phyloP scores from a whole-genome alignment of 2,329 filamentous ascomycete genomes.

The Hypoxylon rubiginosum region DNA sequence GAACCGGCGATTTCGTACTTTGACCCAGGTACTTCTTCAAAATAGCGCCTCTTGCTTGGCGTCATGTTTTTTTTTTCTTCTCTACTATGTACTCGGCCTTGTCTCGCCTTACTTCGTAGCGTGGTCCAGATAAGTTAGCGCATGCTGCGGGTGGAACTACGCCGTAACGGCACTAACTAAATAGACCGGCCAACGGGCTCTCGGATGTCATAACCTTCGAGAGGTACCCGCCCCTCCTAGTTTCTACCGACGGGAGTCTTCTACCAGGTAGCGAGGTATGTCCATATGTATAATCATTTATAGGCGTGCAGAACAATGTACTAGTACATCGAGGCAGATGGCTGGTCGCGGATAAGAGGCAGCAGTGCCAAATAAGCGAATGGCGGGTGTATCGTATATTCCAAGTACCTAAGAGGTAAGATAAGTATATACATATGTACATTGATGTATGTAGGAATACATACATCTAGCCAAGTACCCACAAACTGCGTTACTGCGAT shows the following conservation, averaged over 20 bases:
- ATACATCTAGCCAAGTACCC: too few species aligned
- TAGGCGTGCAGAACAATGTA: neutral
- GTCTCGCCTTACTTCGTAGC: constrained; percentile 42
- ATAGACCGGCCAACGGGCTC: constrained; percentile 20
- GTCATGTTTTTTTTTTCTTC: constrained; percentile 10
- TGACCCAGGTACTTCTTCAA: constrained; percentile 10
- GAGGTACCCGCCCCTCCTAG: constrained; percentile 38
- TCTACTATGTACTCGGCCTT: constrained; percentile 38
- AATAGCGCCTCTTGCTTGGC: constrained; percentile 27
- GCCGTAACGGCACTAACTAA: constrained; percentile 6
- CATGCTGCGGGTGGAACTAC: constrained; percentile 15
- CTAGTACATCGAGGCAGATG: neutral
- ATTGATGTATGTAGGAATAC: too few species aligned
- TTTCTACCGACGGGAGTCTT: neutral
- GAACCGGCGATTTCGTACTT: neutral
- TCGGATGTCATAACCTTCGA: constrained; percentile 5
- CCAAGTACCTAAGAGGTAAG: neutral
- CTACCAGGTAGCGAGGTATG: too few species aligned
- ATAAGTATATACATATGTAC: too few species aligned
- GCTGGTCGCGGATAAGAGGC: too few species aligned
- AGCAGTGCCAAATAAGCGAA: neutral
- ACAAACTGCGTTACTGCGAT: too few species aligned
- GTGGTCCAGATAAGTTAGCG: constrained; percentile 36
- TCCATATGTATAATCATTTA: neutral
- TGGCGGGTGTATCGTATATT: neutral